Conservation (phyloP, 2,329 filamentous ascomycete genomes). For the Pseudogymnoascus sp. region DNA sequence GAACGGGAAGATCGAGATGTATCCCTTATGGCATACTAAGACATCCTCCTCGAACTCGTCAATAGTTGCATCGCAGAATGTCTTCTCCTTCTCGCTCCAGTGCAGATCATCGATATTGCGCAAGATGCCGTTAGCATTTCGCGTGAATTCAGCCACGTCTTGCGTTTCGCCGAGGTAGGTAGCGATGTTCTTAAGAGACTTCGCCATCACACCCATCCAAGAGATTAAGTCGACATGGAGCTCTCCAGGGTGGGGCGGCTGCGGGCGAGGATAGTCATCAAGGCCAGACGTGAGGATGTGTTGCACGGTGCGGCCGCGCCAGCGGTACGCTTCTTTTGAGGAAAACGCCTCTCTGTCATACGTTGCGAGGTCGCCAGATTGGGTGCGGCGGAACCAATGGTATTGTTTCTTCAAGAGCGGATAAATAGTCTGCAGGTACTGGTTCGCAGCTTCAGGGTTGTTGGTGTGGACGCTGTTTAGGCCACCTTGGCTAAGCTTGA, state of each 20-base stretch:
- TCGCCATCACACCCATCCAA: conserved; percentile 96
- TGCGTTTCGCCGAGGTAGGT: conserved; percentile 64
- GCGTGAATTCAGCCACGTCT: conserved; percentile 63
- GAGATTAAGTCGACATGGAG: conserved; percentile 89
- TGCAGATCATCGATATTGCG: conserved; percentile 88
- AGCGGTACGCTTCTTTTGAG: conserved; percentile 85
- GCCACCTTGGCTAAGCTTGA: conserved; percentile 34
- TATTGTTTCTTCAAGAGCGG: conserved; percentile 84
- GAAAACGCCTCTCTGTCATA: conserved; percentile 88
- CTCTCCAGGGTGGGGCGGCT: conserved; percentile 91
- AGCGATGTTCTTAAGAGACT: conserved; percentile 73
- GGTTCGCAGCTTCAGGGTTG: conserved; percentile 56
- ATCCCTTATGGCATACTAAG: conserved; percentile 93
- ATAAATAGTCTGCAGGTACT: conserved; percentile 70
- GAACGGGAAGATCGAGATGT: conserved; percentile 89
- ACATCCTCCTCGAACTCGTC: conserved; percentile 88
- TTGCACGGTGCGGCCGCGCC: conserved; percentile 78
- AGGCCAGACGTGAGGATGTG: conserved; percentile 90
- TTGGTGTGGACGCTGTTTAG: conserved; percentile 57
- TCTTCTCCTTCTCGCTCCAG: conserved; percentile 72
- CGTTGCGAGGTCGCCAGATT: conserved; percentile 78
- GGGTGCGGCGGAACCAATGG: conserved; percentile 89
- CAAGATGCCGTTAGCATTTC: conserved; percentile 66
- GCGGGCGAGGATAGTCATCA: conserved; percentile 89
- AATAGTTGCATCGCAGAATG: conserved; percentile 90